A percentile compares a stretch with the other conserved stretches of the same genome.
phyloP scores from a whole-genome alignment of 78 protist genomes.

The Speleostelium caveatum region DNA sequence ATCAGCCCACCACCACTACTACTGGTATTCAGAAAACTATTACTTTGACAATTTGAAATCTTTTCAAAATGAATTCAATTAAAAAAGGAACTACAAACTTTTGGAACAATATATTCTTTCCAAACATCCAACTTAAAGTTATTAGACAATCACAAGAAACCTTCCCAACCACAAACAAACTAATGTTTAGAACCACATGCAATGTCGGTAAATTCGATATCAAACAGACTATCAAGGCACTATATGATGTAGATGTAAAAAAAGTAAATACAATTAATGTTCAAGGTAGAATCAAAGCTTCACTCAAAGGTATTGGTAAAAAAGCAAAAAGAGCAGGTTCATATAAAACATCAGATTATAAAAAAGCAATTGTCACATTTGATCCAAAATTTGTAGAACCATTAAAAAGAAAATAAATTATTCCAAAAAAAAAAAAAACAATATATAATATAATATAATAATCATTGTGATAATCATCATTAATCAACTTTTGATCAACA shows the following conservation, averaged over 20 bases:
- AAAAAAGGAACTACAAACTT: constrained; percentile 14
- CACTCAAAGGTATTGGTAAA: background rate
- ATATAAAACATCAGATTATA: constrained; percentile 55
- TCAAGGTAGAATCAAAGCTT: constrained; percentile 65
- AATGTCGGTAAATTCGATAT: constrained; percentile 66
- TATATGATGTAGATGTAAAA: constrained; percentile 47
- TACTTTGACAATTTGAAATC: too few relatives aligned
- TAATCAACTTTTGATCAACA: too few relatives aligned
- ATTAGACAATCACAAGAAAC: constrained; percentile 36
- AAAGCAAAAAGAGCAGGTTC: background rate
- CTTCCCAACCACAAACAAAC: constrained; percentile 8
- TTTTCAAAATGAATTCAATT: too few relatives aligned
- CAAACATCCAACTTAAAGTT: constrained; percentile 52
- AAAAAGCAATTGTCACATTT: constrained; percentile 66
- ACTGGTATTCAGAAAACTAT: too few relatives aligned
- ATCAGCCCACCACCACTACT: too few relatives aligned
- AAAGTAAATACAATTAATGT: constrained; percentile 74
- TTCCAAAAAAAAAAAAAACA: background rate
- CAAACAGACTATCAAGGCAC: constrained; percentile 34
- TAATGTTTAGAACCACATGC: constrained; percentile 54
- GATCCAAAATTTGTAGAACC: constrained; percentile 29
- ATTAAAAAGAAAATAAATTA: constrained; percentile 23
- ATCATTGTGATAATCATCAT: too few relatives aligned
- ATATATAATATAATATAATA: too few relatives aligned
- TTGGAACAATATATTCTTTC: constrained; percentile 65